Evolutionary conservation across 768 basidiomycete species (phyloP), one percentile per base, ranked within the genome.

Genomic region (Rossbeevera mucosa): DNA sequence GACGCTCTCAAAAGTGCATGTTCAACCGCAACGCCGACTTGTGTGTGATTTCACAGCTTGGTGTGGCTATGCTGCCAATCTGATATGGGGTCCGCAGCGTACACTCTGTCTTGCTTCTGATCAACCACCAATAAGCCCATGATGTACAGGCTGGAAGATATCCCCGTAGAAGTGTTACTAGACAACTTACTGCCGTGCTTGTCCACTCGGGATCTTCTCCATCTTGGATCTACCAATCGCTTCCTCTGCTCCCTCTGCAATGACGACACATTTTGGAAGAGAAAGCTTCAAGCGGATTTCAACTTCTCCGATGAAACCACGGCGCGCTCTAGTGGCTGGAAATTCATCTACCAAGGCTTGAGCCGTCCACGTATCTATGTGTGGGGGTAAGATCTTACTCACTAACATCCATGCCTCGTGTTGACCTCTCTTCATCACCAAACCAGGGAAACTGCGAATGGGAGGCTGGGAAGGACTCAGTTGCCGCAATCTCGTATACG

Each of bases 221-320:
- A 70, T 40, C 74, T 95, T 7, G 76, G 76, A 4, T 69, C 68
- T n/a, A 85, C 86, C 1, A 85, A 77, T 69, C 83, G 77, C 58
- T 77, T 78, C 64, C 88, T 91, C 62, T 76, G 80, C 43, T 56
- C 67, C 12, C 59, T 87, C 22, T 80, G 79, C 62, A 72, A 77
- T 12, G 90, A 93, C 62, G 86, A 91, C 52, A 83, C 82, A 0
- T 76, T 92, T 53, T 94, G 92, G 92, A 84, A 82, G 64, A 75
- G 80, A 25, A 86, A 80, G 54, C 70, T 90, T 8, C 64, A 75
- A 26, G 66, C 69, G 28, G 92, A 94, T 64, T 93, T 83, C 73
- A 90, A 91, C 68, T 94, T 91, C 60, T 77, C 85, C 7, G 80
- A 79, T 4, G 74, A 77, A 36, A 79, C 77, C 38, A 91, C 86